phyloP scores from a whole-genome alignment of 2,329 filamentous ascomycete genomes.

The Colletotrichum chrysophilum region DNA sequence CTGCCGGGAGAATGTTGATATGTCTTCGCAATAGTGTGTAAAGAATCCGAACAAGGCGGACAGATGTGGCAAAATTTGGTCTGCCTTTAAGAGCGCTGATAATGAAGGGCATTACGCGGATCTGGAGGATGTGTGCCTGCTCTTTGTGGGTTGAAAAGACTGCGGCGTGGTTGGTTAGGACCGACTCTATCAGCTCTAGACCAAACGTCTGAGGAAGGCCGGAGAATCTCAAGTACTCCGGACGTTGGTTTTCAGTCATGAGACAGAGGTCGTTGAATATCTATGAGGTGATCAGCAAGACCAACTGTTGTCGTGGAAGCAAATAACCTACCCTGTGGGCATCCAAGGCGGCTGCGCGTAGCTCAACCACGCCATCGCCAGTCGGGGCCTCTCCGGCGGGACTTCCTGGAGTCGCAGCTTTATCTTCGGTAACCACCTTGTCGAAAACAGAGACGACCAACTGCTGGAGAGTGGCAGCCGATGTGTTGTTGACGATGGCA shows the following conservation, averaged over 20 bases:
- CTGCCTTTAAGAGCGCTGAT: constrained; percentile 79
- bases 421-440: constrained; percentile 84
- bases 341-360: constrained; percentile 81
- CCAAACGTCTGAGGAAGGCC: constrained; percentile 82
- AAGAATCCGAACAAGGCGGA: constrained; percentile 82
- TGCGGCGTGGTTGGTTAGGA: constrained; percentile 82
- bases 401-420: constrained; percentile 54
- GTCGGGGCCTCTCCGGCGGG: constrained; percentile 71
- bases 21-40: constrained; percentile 83
- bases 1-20: constrained; percentile 73
- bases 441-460: constrained; percentile 93
- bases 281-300: constrained; percentile 37
- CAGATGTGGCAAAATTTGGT: constrained; percentile 79
- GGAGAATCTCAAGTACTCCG: constrained; percentile 82
- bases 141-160: constrained; percentile 82
- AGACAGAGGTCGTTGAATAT: constrained; percentile 91
- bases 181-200: constrained; percentile 89
- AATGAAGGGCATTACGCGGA: constrained; percentile 82
- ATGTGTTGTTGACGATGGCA: constrained; percentile 92
- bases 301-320: not conserved
- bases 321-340: constrained; percentile 69
- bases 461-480: constrained; percentile 94
- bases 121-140: constrained; percentile 78
- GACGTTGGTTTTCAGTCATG: constrained; percentile 81
- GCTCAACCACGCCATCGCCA: constrained; percentile 66